Conservation (phyloP, 352 stramenopile species). For the Thalassiosira livingstoniorum region DNA sequence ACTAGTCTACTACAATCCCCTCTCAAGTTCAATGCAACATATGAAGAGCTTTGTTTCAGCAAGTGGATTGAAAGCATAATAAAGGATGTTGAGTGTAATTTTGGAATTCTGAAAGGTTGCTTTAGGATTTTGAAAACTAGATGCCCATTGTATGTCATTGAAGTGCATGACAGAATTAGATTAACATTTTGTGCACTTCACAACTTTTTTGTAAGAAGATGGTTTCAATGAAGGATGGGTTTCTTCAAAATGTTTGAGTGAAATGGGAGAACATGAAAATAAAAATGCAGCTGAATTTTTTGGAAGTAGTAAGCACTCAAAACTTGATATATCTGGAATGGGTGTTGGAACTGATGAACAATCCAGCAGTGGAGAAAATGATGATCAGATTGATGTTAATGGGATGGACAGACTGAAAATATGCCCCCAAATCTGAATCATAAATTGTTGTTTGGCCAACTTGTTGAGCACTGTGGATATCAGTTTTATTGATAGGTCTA, state of each 20-base stretch:
- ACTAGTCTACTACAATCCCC: slow-evolving; percentile 1
- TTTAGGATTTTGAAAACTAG: slow-evolving; percentile 49
- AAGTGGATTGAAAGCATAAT: slow-evolving; percentile 49
- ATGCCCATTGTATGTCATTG: slow-evolving; percentile 27
- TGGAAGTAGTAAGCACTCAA: not conserved
- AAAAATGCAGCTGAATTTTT: not conserved
- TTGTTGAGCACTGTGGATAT: too few species aligned
- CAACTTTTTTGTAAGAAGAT: slow-evolving; percentile 51
- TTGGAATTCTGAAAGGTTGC: slow-evolving; percentile 55
- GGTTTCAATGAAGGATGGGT: slow-evolving; percentile 21
- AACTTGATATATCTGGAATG: not conserved
- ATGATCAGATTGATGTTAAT: too few species aligned
- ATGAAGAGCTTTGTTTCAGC: slow-evolving; percentile 25
- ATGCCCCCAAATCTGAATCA: too few species aligned
- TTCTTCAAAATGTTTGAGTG: not conserved
- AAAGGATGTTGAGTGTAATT: slow-evolving; percentile 55
- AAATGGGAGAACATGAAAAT: not conserved
- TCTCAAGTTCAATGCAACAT: not conserved
- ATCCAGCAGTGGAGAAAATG: not conserved
- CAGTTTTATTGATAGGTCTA: too few species aligned
- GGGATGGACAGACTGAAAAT: too few species aligned
- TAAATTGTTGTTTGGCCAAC: too few species aligned
- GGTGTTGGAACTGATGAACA: not conserved
- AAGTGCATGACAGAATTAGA: slow-evolving; percentile 34
- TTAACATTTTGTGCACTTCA: slow-evolving; percentile 52